Conservation (phyloP, 2,329 filamentous ascomycete species). For the Sordariomycetes sp. region DNA sequence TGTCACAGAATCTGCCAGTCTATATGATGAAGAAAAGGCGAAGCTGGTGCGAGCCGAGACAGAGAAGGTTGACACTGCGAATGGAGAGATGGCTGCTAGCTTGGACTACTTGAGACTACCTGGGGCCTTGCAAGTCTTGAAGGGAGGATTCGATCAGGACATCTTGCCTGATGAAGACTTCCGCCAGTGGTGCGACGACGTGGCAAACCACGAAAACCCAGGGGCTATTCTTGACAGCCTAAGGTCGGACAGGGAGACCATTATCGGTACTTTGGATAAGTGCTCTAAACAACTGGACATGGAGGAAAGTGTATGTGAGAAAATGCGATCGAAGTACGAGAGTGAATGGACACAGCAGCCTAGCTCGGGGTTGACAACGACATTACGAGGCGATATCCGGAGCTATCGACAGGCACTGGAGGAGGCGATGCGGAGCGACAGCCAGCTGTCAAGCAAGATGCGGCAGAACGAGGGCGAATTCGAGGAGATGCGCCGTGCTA, state of each 20-base stretch:
- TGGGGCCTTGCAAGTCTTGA: slow-evolving; percentile 79
- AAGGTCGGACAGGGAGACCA: slow-evolving; percentile 66
- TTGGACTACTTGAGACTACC: slow-evolving; percentile 89
- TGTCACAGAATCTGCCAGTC: slow-evolving; percentile 90
- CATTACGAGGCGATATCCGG: slow-evolving; percentile 75
- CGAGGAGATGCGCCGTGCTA: slow-evolving; percentile 88
- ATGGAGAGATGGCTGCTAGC: slow-evolving; percentile 92
- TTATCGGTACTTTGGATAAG: slow-evolving; percentile 64
- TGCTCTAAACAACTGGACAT: slow-evolving; percentile 86
- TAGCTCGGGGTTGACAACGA: slow-evolving; percentile 80
- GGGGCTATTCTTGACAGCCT: slow-evolving; percentile 70
- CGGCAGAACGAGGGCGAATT: slow-evolving; percentile 83
- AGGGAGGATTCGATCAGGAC: slow-evolving; percentile 87
- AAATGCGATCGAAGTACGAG: slow-evolving; percentile 97
- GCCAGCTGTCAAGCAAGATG: slow-evolving; percentile 72
- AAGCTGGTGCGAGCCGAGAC: slow-evolving; percentile 90
- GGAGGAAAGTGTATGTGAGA: slow-evolving; percentile 97
- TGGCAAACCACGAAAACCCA: slow-evolving; percentile 78
- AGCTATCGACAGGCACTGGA: slow-evolving; percentile 85
- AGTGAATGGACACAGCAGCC: slow-evolving; percentile 96
- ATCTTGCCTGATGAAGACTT: slow-evolving; percentile 86
- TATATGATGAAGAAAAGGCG: slow-evolving; percentile 98
- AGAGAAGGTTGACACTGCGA: slow-evolving; percentile 84
- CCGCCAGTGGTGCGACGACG: slow-evolving; percentile 84
- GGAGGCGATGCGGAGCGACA: slow-evolving; percentile 80